phyloP scores from a whole-genome alignment of 805 yeast species.

The Saccharomycopsis olivae region DNA sequence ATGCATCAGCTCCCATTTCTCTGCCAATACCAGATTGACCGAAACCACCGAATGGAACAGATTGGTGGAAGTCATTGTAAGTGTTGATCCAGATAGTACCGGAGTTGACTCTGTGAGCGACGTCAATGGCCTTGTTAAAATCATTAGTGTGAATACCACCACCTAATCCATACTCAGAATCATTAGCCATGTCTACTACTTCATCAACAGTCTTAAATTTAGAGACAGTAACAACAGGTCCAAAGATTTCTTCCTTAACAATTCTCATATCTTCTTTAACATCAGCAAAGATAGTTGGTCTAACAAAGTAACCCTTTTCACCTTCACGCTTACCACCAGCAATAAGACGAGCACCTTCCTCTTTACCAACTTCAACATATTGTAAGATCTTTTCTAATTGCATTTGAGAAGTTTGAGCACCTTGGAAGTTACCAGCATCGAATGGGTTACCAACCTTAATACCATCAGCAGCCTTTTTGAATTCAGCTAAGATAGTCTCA shows the following conservation, averaged over 20 bases:
- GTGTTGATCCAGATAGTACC: constrained; percentile 80
- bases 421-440: constrained; percentile 55
- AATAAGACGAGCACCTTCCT: constrained; percentile 54
- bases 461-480: constrained; percentile 44
- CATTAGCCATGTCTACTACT: constrained; percentile 55
- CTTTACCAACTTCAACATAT: constrained; percentile 55
- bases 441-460: constrained; percentile 70
- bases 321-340: constrained; percentile 64
- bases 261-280: constrained; percentile 52
- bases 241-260: constrained; percentile 68
- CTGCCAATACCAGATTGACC: constrained; percentile 89
- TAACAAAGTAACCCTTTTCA: constrained; percentile 57
- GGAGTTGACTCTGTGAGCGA: constrained; percentile 54
- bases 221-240: constrained; percentile 65
- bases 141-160: constrained; percentile 68
- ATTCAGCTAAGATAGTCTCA: constrained; percentile 47
- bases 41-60: constrained; percentile 90
- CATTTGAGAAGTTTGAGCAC: constrained; percentile 64
- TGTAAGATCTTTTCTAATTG: constrained; percentile 62
- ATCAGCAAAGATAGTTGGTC: constrained; percentile 67
- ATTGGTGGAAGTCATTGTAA: constrained; percentile 73
- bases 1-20: constrained; percentile 83
- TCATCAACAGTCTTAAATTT: constrained; percentile 62
- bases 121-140: constrained; percentile 50
- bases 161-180: constrained; percentile 67